Evolutionary conservation across 768 basidiomycete species (phyloP).

Genomic region (Tephrocybe rancida): DNA sequence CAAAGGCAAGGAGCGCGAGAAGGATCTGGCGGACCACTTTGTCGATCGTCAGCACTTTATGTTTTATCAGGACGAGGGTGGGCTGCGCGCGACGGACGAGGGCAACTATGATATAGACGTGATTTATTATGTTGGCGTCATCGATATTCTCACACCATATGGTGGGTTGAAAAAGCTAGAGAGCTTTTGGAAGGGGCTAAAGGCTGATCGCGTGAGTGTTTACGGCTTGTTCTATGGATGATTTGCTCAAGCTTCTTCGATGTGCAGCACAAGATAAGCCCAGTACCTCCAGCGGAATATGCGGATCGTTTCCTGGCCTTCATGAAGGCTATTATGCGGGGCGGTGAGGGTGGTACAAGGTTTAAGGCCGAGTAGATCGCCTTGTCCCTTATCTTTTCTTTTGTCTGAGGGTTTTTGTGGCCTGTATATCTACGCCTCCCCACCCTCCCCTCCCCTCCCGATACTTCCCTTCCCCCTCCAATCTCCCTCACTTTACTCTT

Average conservation of each 20-base stretch:
- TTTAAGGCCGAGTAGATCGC: slow-evolving; percentile 43
- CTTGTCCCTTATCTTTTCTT: neutral
- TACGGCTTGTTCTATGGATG: neutral
- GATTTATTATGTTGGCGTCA: slow-evolving; percentile 94
- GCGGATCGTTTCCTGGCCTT: slow-evolving; percentile 86
- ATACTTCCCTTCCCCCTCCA: neutral
- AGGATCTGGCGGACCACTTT: slow-evolving; percentile 48
- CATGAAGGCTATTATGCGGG: slow-evolving; percentile 84
- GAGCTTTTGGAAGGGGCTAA: slow-evolving; percentile 90
- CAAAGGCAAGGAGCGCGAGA: slow-evolving; percentile 42
- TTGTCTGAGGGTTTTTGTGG: neutral
- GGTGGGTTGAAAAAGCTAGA: slow-evolving; percentile 76
- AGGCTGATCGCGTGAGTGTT: slow-evolving; percentile 78
- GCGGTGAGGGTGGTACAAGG: slow-evolving; percentile 64
- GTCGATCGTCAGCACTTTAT: slow-evolving; percentile 76
- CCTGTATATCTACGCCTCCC: neutral
- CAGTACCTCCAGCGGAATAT: slow-evolving; percentile 87
- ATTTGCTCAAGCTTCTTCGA: slow-evolving; percentile 9
- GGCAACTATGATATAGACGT: slow-evolving; percentile 69
- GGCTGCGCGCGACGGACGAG: slow-evolving; percentile 88
- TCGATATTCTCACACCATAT: slow-evolving; percentile 96
- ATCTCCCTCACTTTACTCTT: neutral
- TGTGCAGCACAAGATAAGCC: slow-evolving; percentile 88
- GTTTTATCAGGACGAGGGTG: slow-evolving; percentile 98
- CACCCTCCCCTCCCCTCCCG: neutral